Conservation (phyloP, 2,329 filamentous ascomycete species). For the Helotiales sp. region DNA sequence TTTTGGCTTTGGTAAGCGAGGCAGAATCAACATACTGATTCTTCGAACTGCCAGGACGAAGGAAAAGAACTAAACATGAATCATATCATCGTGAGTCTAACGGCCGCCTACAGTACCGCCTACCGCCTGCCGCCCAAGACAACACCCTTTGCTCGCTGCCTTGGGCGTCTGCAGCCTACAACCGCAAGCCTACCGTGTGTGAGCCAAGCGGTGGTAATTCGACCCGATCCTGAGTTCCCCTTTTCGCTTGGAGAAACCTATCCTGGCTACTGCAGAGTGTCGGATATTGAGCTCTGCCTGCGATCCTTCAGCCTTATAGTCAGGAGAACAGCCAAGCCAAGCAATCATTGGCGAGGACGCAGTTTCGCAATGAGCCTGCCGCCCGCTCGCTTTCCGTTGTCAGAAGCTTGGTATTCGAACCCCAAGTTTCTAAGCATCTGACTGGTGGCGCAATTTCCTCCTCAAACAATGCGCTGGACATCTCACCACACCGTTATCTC, state of each 20-base stretch:
- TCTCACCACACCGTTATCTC: neutral
- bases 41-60: neutral
- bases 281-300: constrained; percentile 34
- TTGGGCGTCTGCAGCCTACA: neutral
- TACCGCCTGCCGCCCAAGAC: neutral
- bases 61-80: neutral
- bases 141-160: neutral
- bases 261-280: constrained; percentile 29
- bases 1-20: neutral
- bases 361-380: constrained; percentile 21
- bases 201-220: neutral
- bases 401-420: constrained; percentile 32
- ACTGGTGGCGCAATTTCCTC: constrained; percentile 19
- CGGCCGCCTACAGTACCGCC: neutral
- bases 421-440: constrained; percentile 13
- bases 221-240: neutral
- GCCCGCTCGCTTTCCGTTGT: constrained; percentile 27
- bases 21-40: neutral
- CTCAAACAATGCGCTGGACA: constrained; percentile 7
- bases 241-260: neutral
- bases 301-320: constrained; percentile 38
- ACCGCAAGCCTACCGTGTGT: constrained; percentile 1
- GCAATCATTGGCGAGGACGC: constrained; percentile 22
- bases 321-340: constrained; percentile 17
- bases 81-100: neutral